These are phyloP conservation scores for Thalassiosira livingstoniorum DNA, from an alignment of 352 stramenopile species.

Conservation along the genomic window DNA sequence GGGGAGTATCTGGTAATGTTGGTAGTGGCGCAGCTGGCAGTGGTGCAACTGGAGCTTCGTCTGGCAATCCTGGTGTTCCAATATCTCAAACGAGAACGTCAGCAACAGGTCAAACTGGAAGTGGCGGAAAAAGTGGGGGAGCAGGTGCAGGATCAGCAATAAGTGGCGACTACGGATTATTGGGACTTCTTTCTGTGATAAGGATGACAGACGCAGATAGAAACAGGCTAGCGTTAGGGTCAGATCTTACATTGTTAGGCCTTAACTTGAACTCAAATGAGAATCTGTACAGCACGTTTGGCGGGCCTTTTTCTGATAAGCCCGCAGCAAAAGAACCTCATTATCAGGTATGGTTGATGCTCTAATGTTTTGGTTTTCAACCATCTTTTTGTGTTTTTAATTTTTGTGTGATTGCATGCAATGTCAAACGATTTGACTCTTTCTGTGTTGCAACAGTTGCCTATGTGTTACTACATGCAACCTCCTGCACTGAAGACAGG, in stretches of 20 bases:
- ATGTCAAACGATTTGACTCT: not conserved
- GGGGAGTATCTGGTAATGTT: constrained; percentile 34
- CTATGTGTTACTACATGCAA: constrained; percentile 92
- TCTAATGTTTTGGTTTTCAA: constrained; percentile 2
- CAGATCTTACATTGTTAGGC: constrained; percentile 89
- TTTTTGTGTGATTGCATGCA: not conserved
- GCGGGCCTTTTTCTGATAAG: constrained; percentile 87
- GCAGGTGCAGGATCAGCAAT: constrained; percentile 71
- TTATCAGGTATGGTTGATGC: constrained; percentile 77
- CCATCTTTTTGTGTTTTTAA: not conserved
- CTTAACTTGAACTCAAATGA: constrained; percentile 90
- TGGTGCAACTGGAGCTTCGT: constrained; percentile 19
- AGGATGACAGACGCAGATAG: constrained; percentile 90
- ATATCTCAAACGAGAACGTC: constrained; percentile 45
- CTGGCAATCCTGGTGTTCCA: constrained; percentile 25
- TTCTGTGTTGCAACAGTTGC: constrained; percentile 62
- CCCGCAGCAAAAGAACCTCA: constrained; percentile 86
- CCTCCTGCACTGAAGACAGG: constrained; percentile 96
- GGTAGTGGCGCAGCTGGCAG: not conserved
- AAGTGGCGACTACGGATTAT: constrained; percentile 85
- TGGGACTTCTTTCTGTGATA: constrained; percentile 89
- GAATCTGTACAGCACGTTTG: constrained; percentile 88
- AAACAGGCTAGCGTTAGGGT: constrained; percentile 87
- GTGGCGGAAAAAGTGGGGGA: constrained; percentile 18
- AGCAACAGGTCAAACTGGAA: constrained; percentile 39